A percentile compares a stretch with the other conserved stretches of the same genome.
Evolutionary conservation across 345 rosid species (phyloP).

Genomic region (Odontarrhena argentea): DNA sequence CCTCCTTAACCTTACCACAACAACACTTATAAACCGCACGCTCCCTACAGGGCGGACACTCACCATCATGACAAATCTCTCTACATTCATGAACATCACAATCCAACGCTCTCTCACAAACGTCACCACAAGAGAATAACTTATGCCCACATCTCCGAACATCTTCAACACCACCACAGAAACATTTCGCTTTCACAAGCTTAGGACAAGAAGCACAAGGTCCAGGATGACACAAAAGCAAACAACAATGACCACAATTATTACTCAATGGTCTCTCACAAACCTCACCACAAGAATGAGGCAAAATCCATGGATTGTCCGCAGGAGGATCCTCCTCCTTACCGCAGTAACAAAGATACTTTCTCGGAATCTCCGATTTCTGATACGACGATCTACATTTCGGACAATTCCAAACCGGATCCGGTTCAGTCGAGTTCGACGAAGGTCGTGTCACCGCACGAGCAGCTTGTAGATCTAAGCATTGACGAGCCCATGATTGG

Average conservation of each 20-base stretch:
- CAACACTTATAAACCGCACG: slow-evolving; percentile 56
- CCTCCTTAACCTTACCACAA: slow-evolving; percentile 63
- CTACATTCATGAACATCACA: slow-evolving; percentile 63
- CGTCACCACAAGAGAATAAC: slow-evolving; percentile 59
- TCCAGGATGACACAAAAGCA: slow-evolving; percentile 86
- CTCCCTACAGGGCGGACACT: slow-evolving; percentile 72
- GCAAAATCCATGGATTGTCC: slow-evolving; percentile 85
- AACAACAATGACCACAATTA: slow-evolving; percentile 76
- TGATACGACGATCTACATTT: slow-evolving; percentile 73
- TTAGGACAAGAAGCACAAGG: slow-evolving; percentile 91
- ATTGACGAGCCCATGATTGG: slow-evolving; percentile 91
- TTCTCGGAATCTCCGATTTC: slow-evolving; percentile 59
- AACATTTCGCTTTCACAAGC: slow-evolving; percentile 60
- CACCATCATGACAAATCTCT: slow-evolving; percentile 66
- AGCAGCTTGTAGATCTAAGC: slow-evolving; percentile 66
- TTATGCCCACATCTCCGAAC: slow-evolving; percentile 78
- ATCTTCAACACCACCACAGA: slow-evolving; percentile 61
- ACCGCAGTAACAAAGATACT: slow-evolving; percentile 79
- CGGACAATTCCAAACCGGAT: slow-evolving; percentile 81
- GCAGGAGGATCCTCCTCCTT: slow-evolving; percentile 64
- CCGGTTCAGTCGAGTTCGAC: slow-evolving; percentile 47
- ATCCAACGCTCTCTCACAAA: slow-evolving; percentile 52
- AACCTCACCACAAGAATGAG: slow-evolving; percentile 91
- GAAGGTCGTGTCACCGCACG: slow-evolving; percentile 69
- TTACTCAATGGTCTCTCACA: slow-evolving; percentile 63